A percentile compares a stretch with the other conserved stretches of the same genome.
These are phyloP conservation scores for Piper betle DNA, from an alignment of 164 flowering plant genomes.

Conservation along the genomic window DNA sequence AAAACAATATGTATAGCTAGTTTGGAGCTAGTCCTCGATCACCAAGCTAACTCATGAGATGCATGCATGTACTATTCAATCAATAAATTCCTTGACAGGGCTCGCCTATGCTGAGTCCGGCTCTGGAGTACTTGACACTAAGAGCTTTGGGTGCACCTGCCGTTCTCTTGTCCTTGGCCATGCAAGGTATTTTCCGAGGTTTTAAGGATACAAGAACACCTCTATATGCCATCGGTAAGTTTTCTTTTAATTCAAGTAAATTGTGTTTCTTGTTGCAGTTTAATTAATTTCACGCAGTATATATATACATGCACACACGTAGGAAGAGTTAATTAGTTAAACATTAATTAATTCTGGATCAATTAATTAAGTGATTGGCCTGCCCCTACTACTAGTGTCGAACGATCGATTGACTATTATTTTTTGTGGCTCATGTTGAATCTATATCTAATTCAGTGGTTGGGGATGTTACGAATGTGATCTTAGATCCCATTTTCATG, in stretches of 20 bases:
- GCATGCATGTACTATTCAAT: not conserved
- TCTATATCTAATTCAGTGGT: constrained; percentile 30
- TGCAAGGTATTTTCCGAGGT: constrained; percentile 57
- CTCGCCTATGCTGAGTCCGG: constrained; percentile 46
- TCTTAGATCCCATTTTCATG: constrained; percentile 78
- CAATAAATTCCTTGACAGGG: constrained; percentile 15
- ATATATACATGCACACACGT: not conserved
- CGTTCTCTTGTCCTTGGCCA: constrained; percentile 51
- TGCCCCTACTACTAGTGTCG: too few species aligned
- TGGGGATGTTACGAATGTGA: constrained; percentile 62
- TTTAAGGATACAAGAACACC: constrained; percentile 57
- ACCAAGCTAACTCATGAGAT: too few species aligned
- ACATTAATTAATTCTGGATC: not conserved
- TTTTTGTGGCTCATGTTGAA: not conserved
- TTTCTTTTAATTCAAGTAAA: not conserved
- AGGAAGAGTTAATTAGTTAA: too few species aligned
- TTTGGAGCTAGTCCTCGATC: not conserved
- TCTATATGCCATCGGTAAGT: constrained; percentile 44
- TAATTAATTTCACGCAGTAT: not conserved
- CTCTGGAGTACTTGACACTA: constrained; percentile 35
- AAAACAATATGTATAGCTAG: not conserved
- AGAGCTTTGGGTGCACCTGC: constrained; percentile 61
- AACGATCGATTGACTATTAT: too few species aligned
- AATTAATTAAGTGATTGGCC: too few species aligned
- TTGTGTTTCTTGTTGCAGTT: too few species aligned